These are phyloP conservation scores for Verticillium zaregamsianum DNA, from an alignment of 2,329 filamentous ascomycete species.

Conservation along the genomic window DNA sequence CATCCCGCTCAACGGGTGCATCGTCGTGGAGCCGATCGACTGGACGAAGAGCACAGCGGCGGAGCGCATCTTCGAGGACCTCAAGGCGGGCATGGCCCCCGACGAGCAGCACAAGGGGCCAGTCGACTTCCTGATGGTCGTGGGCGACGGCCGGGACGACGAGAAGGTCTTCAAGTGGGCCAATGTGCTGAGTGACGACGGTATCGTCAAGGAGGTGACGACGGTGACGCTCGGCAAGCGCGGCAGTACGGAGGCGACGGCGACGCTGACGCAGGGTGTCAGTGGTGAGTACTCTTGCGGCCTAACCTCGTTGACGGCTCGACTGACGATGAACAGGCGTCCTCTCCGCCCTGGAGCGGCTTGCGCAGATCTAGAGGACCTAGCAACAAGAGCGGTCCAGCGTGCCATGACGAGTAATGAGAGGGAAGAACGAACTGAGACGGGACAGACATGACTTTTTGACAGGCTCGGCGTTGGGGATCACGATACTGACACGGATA, in stretches of 20 bases:
- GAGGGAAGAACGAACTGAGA: neutral
- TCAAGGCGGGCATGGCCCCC: slow-evolving; percentile 35
- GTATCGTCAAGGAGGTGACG: slow-evolving; percentile 63
- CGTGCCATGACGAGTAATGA: neutral
- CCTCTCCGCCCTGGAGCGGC: slow-evolving; percentile 1
- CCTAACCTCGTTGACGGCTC: too few species aligned
- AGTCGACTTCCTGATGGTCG: slow-evolving; percentile 83
- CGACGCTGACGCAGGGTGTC: slow-evolving; percentile 85
- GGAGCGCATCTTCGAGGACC: slow-evolving; percentile 63
- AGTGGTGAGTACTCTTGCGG: slow-evolving; percentile 59
- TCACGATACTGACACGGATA: slow-evolving; percentile 11
- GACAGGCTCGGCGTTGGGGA: neutral
- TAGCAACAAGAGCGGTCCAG: neutral
- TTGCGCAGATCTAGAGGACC: neutral
- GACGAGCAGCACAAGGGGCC: slow-evolving; percentile 30
- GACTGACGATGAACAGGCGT: neutral
- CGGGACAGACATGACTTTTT: neutral
- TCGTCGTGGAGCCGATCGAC: slow-evolving; percentile 79
- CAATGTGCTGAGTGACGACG: slow-evolving; percentile 63
- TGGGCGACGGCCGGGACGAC: slow-evolving; percentile 88
- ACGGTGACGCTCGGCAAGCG: slow-evolving; percentile 78
- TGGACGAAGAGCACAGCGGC: slow-evolving; percentile 88
- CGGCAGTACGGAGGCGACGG: slow-evolving; percentile 81
- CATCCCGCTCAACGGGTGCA: slow-evolving; percentile 71
- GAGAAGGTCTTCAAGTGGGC: slow-evolving; percentile 95